Evolutionary conservation across 257 asterid species (phyloP).

Genomic region (Petunia secreta): DNA sequence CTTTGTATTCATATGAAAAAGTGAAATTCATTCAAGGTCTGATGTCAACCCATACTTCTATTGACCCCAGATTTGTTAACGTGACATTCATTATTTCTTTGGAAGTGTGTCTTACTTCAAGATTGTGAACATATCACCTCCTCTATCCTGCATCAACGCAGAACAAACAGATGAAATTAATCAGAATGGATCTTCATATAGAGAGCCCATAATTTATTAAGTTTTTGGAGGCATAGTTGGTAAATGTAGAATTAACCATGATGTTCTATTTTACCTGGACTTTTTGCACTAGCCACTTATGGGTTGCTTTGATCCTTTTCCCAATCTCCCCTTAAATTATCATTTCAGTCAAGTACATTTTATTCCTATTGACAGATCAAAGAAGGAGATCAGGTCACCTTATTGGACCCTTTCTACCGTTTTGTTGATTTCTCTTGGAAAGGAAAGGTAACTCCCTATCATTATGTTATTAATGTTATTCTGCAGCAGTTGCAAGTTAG

Average conservation of each 20-base stretch:
- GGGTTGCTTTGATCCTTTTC: constrained; percentile 12
- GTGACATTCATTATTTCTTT: constrained; percentile 9
- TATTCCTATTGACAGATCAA: constrained; percentile 57
- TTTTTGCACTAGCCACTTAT: neutral
- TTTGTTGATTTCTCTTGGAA: constrained; percentile 74
- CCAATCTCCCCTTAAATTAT: neutral
- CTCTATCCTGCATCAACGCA: neutral
- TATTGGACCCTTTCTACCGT: constrained; percentile 74
- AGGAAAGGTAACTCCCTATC: constrained; percentile 59
- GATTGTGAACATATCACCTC: neutral
- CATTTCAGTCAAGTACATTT: constrained; percentile 21
- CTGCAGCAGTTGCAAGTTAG: neutral
- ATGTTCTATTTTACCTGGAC: neutral
- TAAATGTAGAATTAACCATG: neutral
- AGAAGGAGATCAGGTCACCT: constrained; percentile 78
- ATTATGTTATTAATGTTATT: constrained; percentile 12
- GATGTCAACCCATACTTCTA: neutral
- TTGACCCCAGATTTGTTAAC: constrained; percentile 6
- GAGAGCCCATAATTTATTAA: constrained; percentile 1
- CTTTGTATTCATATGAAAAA: constrained; percentile 1
- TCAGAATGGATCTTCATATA: neutral
- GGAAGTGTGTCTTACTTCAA: constrained; percentile 15
- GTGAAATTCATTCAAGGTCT: constrained; percentile 7
- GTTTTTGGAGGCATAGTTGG: neutral
- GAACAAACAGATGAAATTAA: constrained; percentile 8